A percentile compares a stretch with the other conserved stretches of the same genome.
Conservation (phyloP, 1,284 basidiomycete species). For the Moesziomyces antarcticus region DNA sequence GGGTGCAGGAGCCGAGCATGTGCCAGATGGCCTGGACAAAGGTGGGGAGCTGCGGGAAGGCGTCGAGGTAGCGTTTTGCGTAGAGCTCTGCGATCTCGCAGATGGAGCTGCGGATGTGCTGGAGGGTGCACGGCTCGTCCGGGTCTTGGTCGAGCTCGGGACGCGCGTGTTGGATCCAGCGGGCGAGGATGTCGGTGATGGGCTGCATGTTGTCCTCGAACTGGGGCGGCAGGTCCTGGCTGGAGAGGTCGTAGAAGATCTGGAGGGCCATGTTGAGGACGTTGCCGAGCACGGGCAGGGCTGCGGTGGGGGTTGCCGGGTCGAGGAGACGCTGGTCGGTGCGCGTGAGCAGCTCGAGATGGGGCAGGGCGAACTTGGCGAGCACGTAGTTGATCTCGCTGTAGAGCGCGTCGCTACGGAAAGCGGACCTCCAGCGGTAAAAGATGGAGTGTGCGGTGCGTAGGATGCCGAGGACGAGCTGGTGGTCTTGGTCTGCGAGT, state of each 20-base stretch:
- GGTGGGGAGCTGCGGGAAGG: slow-evolving; percentile 80
- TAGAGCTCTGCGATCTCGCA: slow-evolving; percentile 94
- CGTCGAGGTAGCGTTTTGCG: slow-evolving; percentile 90
- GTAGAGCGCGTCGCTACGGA: slow-evolving; percentile 87
- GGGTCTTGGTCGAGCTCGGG: slow-evolving; percentile 68
- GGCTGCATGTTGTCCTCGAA: slow-evolving; percentile 85
- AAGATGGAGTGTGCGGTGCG: slow-evolving; percentile 97
- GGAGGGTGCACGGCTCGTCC: slow-evolving; percentile 86
- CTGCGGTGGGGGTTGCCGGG: slow-evolving; percentile 64
- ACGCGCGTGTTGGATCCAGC: slow-evolving; percentile 59
- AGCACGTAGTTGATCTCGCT: slow-evolving; percentile 93
- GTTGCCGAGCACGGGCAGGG: slow-evolving; percentile 66
- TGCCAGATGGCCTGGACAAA: slow-evolving; percentile 94
- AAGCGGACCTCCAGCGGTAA: slow-evolving; percentile 88
- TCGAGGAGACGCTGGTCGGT: slow-evolving; percentile 64
- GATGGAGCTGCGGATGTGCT: slow-evolving; percentile 87
- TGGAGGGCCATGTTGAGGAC: slow-evolving; percentile 77
- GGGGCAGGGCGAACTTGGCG: slow-evolving; percentile 82
- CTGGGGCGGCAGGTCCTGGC: slow-evolving; percentile 92
- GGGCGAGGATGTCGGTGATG: slow-evolving; percentile 56
- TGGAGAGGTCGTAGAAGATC: slow-evolving; percentile 92
- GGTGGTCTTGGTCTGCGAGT: slow-evolving; percentile 83
- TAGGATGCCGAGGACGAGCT: slow-evolving; percentile 87
- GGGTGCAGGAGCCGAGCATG: slow-evolving; percentile 80
- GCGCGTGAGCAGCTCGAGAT: slow-evolving; percentile 73